Percentiles rank a stretch among this genome's conserved stretches.
Evolutionary conservation across 306 rosid species (phyloP).

Genomic region (Cicer cuneatum): DNA sequence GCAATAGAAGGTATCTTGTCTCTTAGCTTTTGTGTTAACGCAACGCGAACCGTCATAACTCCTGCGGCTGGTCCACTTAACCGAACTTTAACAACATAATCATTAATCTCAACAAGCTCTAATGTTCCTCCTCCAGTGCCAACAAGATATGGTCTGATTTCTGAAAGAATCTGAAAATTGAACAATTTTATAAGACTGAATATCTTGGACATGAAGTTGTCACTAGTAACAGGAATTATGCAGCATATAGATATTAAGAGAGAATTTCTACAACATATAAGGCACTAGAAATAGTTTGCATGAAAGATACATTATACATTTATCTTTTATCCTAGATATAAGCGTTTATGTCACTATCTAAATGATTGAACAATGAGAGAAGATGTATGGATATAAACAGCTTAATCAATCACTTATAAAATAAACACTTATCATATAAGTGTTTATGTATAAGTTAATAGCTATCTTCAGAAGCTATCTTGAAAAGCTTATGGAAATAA

Average conservation of each 20-base stretch:
- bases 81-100: slow-evolving; percentile 76
- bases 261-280: slow-evolving; percentile 20
- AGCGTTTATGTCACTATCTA: background rate
- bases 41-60: slow-evolving; percentile 93
- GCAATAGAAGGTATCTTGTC: slow-evolving; percentile 92
- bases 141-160: slow-evolving; percentile 91
- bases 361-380: slow-evolving; percentile 12
- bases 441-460: no score
- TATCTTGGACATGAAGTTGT: background rate
- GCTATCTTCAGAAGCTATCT: background rate
- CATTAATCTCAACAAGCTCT: slow-evolving; percentile 73
- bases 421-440: background rate
- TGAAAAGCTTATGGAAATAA: background rate
- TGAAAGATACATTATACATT: no score
- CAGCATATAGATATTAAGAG: background rate
- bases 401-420: background rate
- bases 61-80: slow-evolving; percentile 91
- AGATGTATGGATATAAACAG: background rate
- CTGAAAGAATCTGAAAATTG: slow-evolving; percentile 76
- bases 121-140: slow-evolving; percentile 97
- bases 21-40: slow-evolving; percentile 87
- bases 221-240: slow-evolving; percentile 31
- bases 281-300: slow-evolving; percentile 14
- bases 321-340: background rate
- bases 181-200: slow-evolving; percentile 5